Percentiles rank a stretch among this genome's conserved stretches.
phyloP scores from a whole-genome alignment of 1,284 basidiomycete species.

The Cryptococcus hybrid region DNA sequence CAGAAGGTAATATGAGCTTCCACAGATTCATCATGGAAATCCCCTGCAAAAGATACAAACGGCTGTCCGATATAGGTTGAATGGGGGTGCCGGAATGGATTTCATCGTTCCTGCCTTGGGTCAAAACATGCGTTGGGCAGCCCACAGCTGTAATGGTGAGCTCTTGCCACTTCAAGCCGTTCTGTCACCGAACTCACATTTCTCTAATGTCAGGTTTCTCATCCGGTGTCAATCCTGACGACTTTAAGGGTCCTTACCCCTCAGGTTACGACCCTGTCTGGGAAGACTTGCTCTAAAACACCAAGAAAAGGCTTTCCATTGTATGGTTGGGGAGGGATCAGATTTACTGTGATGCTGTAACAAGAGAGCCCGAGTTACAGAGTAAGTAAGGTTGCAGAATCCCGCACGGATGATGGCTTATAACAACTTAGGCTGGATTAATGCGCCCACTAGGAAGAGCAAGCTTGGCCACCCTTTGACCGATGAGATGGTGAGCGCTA shows the following conservation, averaged over 20 bases:
- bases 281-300: conserved; percentile 87
- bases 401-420: conserved; percentile 30
- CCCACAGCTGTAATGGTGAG: conserved; percentile 60
- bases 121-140: conserved; percentile 89
- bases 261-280: conserved; percentile 82
- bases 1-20: conserved; percentile 76
- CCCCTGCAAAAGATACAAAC: conserved; percentile 69
- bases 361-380: conserved; percentile 55
- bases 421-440: conserved; percentile 63
- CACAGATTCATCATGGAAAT: conserved; percentile 91
- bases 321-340: conserved; percentile 53
- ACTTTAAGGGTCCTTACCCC: conserved; percentile 59
- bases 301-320: conserved; percentile 76
- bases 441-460: conserved; percentile 61
- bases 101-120: conserved; percentile 80
- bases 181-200: neutral
- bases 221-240: conserved; percentile 52
- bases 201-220: conserved; percentile 50
- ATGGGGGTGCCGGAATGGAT: conserved; percentile 69
- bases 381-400: conserved; percentile 8
- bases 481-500: conserved; percentile 60
- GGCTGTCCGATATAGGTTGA: conserved; percentile 72
- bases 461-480: conserved; percentile 67
- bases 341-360: conserved; percentile 54
- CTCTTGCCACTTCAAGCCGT: neutral